Evolutionary conservation across 2,329 filamentous ascomycete species (phyloP).

Genomic region (Cryphonectria carpinicola): DNA sequence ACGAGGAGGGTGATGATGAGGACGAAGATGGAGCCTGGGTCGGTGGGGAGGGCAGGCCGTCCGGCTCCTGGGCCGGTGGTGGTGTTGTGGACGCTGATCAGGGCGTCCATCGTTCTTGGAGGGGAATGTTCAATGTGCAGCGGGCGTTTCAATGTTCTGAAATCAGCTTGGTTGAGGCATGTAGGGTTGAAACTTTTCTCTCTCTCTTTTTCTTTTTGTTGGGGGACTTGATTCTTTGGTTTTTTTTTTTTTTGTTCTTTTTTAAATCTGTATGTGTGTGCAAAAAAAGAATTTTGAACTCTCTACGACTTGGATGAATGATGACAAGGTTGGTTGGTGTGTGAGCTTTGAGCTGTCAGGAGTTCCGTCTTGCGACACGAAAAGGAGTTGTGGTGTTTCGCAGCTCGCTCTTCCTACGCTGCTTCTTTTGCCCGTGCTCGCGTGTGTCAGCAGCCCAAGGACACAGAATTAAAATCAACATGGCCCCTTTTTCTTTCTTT

Average conservation of each 20-base stretch:
- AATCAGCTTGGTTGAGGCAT: background rate
- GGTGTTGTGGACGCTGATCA: constrained; percentile 8
- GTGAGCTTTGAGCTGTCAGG: background rate
- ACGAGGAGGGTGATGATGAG: constrained; percentile 50
- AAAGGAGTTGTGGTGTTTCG: constrained; percentile 16
- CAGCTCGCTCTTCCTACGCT: background rate
- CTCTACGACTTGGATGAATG: background rate
- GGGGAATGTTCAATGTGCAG: background rate
- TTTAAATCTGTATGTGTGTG: background rate
- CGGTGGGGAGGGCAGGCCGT: constrained; percentile 32
- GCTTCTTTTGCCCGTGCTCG: background rate
- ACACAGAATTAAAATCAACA: background rate
- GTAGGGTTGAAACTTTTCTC: background rate
- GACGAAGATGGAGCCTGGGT: constrained; percentile 42
- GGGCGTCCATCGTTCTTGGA: constrained; percentile 14
- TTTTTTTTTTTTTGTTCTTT: background rate
- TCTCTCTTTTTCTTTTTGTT: too few species aligned
- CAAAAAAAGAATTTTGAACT: background rate
- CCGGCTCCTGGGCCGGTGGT: constrained; percentile 11
- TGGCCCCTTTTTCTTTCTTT: background rate
- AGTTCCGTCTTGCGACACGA: constrained; percentile 18
- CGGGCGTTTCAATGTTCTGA: background rate
- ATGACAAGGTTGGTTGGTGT: background rate
- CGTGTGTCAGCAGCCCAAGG: background rate
- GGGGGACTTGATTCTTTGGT: background rate